A percentile compares a stretch with the other conserved stretches of the same genome.
Evolutionary conservation across 805 yeast species (phyloP).

Genomic region (Saccharomycopsis guyanensis): DNA sequence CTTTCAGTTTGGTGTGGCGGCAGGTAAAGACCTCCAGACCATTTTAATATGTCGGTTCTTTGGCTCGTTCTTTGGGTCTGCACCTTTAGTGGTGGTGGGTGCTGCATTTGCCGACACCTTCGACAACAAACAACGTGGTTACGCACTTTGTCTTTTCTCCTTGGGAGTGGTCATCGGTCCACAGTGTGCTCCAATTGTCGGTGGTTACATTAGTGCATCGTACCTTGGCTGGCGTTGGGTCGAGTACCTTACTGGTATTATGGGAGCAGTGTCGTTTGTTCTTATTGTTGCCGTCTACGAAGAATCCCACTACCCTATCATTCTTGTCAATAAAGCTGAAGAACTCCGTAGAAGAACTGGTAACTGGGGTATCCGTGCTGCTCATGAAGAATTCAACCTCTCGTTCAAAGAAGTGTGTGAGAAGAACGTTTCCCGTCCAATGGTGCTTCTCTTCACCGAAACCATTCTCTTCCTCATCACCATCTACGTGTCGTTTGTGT

Average conservation of each 20-base stretch:
- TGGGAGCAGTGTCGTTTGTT: slow-evolving; percentile 39
- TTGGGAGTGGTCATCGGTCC: slow-evolving; percentile 77
- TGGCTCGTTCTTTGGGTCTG: slow-evolving; percentile 76
- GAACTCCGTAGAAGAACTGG: slow-evolving; percentile 59
- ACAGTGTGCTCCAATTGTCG: slow-evolving; percentile 71
- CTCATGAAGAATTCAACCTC: slow-evolving; percentile 58
- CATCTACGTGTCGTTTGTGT: slow-evolving; percentile 68
- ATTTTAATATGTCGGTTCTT: slow-evolving; percentile 71
- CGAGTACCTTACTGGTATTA: slow-evolving; percentile 59
- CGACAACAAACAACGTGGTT: slow-evolving; percentile 59
- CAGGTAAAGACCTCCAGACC: slow-evolving; percentile 74
- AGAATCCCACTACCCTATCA: slow-evolving; percentile 69
- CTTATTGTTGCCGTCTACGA: slow-evolving; percentile 38
- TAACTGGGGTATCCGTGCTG: slow-evolving; percentile 77
- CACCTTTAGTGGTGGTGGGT: slow-evolving; percentile 79
- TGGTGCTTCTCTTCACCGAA: slow-evolving; percentile 57
- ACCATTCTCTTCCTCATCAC: slow-evolving; percentile 41
- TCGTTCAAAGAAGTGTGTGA: slow-evolving; percentile 50
- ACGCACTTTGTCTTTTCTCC: slow-evolving; percentile 63
- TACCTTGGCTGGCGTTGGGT: slow-evolving; percentile 83
- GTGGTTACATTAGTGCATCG: slow-evolving; percentile 55
- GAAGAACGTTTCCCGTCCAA: slow-evolving; percentile 61
- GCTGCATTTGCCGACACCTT: slow-evolving; percentile 83
- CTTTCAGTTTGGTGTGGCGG: slow-evolving; percentile 68
- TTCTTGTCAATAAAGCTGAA: slow-evolving; percentile 56